Conservation (phyloP, 192 early-diverging fungal species). For the Dissophora ornata region DNA sequence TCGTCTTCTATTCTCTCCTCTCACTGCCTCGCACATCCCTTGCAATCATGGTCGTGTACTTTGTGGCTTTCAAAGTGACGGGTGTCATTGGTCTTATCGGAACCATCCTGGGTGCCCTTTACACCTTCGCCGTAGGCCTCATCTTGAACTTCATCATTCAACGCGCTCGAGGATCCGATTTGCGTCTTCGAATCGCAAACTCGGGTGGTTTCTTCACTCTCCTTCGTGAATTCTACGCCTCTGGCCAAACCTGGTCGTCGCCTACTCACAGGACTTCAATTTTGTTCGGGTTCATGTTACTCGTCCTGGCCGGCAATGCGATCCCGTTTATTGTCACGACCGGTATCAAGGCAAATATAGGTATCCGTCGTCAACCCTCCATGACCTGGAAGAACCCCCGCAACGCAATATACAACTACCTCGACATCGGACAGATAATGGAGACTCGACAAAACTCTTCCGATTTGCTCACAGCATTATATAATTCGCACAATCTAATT, state of each 20-base stretch:
- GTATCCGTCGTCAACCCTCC: not conserved
- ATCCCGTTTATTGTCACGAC: constrained; percentile 13
- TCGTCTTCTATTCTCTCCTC: not conserved
- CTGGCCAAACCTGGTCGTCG: not conserved
- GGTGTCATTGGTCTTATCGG: constrained; percentile 14
- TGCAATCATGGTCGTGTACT: constrained; percentile 9
- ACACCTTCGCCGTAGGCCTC: constrained; percentile 1
- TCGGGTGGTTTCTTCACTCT: not conserved
- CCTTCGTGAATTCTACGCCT: not conserved
- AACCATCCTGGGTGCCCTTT: constrained; percentile 11
- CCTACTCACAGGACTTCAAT: not conserved
- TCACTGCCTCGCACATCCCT: not conserved
- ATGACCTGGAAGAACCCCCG: not conserved
- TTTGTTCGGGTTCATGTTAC: not conserved
- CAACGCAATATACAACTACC: not conserved
- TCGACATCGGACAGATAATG: not conserved
- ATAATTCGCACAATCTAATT: not conserved
- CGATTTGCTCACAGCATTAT: not conserved
- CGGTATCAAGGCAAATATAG: constrained; percentile 10
- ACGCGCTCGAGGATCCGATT: not conserved
- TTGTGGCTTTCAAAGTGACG: not conserved
- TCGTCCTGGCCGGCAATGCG: constrained; percentile 5
- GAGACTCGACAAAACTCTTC: not conserved
- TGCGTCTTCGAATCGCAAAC: constrained; percentile 16
- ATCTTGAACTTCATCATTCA: constrained; percentile 14